Conservation (phyloP, 2,329 filamentous ascomycete genomes). For the Conoideocrella luteorostrata region DNA sequence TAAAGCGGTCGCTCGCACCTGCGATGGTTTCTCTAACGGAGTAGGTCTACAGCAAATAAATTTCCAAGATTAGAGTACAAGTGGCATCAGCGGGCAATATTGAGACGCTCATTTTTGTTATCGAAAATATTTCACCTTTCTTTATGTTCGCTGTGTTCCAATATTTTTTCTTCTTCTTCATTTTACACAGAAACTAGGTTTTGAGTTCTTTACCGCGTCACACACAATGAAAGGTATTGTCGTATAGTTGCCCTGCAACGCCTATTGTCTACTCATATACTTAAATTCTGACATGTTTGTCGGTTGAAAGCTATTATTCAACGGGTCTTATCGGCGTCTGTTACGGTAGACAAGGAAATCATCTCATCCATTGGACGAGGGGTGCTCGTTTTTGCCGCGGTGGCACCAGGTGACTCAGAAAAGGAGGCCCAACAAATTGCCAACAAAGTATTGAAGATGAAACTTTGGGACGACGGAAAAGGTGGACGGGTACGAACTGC, state of each 20-base stretch:
- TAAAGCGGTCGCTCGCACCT: too few relatives aligned
- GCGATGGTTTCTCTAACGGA: too few relatives aligned
- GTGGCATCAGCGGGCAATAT: neutral
- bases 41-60: too few relatives aligned
- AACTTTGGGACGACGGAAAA: constrained; percentile 79
- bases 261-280: neutral
- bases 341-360: constrained; percentile 85
- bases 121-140: too few relatives aligned
- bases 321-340: constrained; percentile 88
- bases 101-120: too few relatives aligned
- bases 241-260: neutral
- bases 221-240: constrained; percentile 13
- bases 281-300: constrained; percentile 5
- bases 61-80: neutral
- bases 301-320: constrained; percentile 96
- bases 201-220: constrained; percentile 3
- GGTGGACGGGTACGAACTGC: constrained; percentile 53
- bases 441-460: constrained; percentile 80
- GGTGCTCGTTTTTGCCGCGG: constrained; percentile 82
- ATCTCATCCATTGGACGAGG: constrained; percentile 89
- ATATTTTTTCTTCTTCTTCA: too few relatives aligned
- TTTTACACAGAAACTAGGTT: too few relatives aligned
- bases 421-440: constrained; percentile 83
- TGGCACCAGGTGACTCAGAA: constrained; percentile 82
- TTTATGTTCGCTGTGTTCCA: too few relatives aligned